These are phyloP conservation scores for Seiridium unicorne DNA, from an alignment of 2,329 filamentous ascomycete species.

Conservation along the genomic window DNA sequence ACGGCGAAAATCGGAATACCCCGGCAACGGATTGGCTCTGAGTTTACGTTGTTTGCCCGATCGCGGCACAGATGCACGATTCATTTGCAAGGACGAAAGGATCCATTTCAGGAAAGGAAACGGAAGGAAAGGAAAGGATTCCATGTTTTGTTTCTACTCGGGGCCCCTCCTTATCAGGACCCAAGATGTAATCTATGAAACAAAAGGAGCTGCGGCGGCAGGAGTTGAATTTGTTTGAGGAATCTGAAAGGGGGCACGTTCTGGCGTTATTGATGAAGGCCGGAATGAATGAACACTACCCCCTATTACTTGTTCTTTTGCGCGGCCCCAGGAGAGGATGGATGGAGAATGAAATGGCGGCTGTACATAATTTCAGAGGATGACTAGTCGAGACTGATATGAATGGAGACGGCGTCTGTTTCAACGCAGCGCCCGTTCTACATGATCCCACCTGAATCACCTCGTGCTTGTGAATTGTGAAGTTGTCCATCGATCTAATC, in stretches of 20 bases:
- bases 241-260: not conserved
- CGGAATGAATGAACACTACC: not conserved
- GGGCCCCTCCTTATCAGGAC: too few relatives aligned
- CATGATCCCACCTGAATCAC: not conserved
- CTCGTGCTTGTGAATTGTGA: not conserved
- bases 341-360: not conserved
- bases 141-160: too few relatives aligned
- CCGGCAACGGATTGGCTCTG: slow-evolving; percentile 11
- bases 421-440: not conserved
- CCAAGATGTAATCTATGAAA: not conserved
- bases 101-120: not conserved
- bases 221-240: slow-evolving; percentile 4
- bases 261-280: not conserved
- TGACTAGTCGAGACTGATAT: not conserved
- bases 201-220: slow-evolving; percentile 1
- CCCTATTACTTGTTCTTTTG: too few relatives aligned
- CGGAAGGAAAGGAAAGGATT: too few relatives aligned
- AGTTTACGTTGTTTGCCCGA: not conserved
- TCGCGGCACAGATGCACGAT: not conserved
- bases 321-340: too few relatives aligned
- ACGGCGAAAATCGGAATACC: slow-evolving; percentile 26
- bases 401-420: not conserved
- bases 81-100: not conserved
- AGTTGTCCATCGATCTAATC: not conserved
- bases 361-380: not conserved